These are phyloP conservation scores for Imleria badia DNA, from an alignment of 768 basidiomycete species.

Conservation along the genomic window DNA sequence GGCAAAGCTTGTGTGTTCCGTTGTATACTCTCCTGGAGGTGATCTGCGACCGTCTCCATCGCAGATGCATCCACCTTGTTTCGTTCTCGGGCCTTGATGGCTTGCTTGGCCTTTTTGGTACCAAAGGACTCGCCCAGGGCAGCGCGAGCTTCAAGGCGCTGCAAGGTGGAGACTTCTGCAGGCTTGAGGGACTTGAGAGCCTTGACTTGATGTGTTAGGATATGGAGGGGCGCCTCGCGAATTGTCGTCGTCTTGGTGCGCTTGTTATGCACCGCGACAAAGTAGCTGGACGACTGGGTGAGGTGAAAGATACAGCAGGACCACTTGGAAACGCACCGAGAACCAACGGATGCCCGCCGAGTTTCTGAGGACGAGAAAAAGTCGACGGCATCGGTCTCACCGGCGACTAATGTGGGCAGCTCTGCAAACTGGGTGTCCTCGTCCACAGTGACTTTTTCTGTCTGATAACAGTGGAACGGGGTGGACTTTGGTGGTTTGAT, in stretches of 20 bases:
- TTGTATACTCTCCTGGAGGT: conserved; percentile 82
- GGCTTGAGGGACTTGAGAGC: conserved; percentile 67
- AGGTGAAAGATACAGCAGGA: conserved; percentile 1
- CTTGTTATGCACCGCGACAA: conserved; percentile 81
- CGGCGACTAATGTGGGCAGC: conserved; percentile 55
- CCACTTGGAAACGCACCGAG: conserved; percentile 52
- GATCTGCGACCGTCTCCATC: conserved; percentile 80
- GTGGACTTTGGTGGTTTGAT: conserved; percentile 56
- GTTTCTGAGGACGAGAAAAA: conserved; percentile 67
- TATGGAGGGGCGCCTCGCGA: conserved; percentile 63
- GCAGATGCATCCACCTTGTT: conserved; percentile 88
- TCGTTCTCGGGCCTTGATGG: conserved; percentile 81
- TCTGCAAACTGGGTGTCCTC: conserved; percentile 32
- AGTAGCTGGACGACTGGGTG: conserved; percentile 52
- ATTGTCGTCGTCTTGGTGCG: conserved; percentile 68
- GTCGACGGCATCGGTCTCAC: conserved; percentile 83
- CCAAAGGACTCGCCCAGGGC: conserved; percentile 92
- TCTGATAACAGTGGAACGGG: conserved; percentile 61
- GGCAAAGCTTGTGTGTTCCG: conserved; percentile 68
- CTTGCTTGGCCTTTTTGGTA: conserved; percentile 88
- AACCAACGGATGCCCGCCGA: conserved; percentile 53
- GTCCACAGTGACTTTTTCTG: conserved; percentile 26
- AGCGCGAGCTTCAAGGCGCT: conserved; percentile 62
- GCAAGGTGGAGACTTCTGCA: conserved; percentile 46
- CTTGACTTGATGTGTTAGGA: conserved; percentile 80